A percentile compares a stretch with the other conserved stretches of the same genome.
Conservation (phyloP, 768 basidiomycete genomes). For the Pisolithus microcarpus region DNA sequence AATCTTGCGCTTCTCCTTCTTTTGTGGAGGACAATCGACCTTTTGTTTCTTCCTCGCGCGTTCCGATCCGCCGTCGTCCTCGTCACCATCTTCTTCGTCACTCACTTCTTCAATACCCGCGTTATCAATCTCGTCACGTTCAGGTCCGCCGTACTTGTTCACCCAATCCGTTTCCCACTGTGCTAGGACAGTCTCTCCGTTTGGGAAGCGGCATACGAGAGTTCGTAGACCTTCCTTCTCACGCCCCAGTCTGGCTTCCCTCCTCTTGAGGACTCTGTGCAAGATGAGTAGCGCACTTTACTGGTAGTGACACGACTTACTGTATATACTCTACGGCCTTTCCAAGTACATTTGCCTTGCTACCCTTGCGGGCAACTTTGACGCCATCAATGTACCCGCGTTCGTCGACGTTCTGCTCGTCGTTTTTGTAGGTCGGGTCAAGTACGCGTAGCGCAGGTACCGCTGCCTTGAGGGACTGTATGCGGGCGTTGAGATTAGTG, state of each 20-base stretch:
- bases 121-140: slow-evolving; percentile 61
- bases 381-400: slow-evolving; percentile 90
- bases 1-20: slow-evolving; percentile 38
- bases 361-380: slow-evolving; percentile 83
- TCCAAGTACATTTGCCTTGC: slow-evolving; percentile 84
- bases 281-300: neutral
- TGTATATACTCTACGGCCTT: slow-evolving; percentile 88
- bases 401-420: slow-evolving; percentile 56
- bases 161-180: slow-evolving; percentile 77
- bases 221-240: slow-evolving; percentile 72
- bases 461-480: slow-evolving; percentile 70
- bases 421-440: slow-evolving; percentile 43
- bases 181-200: slow-evolving; percentile 59
- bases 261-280: slow-evolving; percentile 66
- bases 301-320: slow-evolving; percentile 26
- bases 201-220: slow-evolving; percentile 63
- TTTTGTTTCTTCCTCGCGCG: slow-evolving; percentile 61
- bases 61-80: slow-evolving; percentile 31
- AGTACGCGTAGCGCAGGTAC: slow-evolving; percentile 79
- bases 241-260: slow-evolving; percentile 61
- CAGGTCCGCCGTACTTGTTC: slow-evolving; percentile 69
- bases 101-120: slow-evolving; percentile 33
- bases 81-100: slow-evolving; percentile 39
- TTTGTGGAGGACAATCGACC: slow-evolving; percentile 33
- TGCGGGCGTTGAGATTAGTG: slow-evolving; percentile 82